phyloP scores from a whole-genome alignment of 2,329 filamentous ascomycete genomes.

The Chaetomium globosum region DNA sequence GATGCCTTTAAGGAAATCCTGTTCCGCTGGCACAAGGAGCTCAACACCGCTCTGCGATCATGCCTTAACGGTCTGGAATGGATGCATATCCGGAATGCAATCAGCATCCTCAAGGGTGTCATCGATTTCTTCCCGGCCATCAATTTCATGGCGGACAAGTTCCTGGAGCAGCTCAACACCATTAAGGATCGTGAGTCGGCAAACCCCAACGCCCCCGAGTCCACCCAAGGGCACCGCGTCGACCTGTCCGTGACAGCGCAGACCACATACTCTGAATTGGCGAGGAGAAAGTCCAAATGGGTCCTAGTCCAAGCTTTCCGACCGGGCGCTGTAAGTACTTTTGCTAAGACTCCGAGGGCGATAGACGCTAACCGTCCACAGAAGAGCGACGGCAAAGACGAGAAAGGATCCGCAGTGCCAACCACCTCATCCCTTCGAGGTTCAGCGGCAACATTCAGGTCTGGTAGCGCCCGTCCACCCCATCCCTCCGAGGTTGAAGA shows the following conservation, averaged over 20 bases:
- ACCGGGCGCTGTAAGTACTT: slow-evolving; percentile 60
- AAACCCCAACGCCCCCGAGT: slow-evolving; percentile 47
- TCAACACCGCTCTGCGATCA: slow-evolving; percentile 76
- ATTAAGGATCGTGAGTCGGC: slow-evolving; percentile 64
- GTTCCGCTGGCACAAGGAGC: slow-evolving; percentile 85
- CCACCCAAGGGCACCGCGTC: slow-evolving; percentile 63
- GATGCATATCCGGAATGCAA: slow-evolving; percentile 97
- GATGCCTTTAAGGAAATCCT: slow-evolving; percentile 83
- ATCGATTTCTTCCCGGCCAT: slow-evolving; percentile 83
- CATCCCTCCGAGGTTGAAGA: slow-evolving; percentile 63
- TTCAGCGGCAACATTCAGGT: slow-evolving; percentile 67
- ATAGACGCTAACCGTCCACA: slow-evolving; percentile 45
- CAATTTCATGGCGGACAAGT: slow-evolving; percentile 79
- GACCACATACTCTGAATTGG: slow-evolving; percentile 70
- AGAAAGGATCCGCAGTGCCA: slow-evolving; percentile 40
- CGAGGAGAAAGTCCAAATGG: slow-evolving; percentile 68
- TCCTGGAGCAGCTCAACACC: slow-evolving; percentile 65
- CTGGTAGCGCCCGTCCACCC: slow-evolving; percentile 39
- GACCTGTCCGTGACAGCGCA: slow-evolving; percentile 75
- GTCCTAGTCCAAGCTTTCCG: slow-evolving; percentile 74
- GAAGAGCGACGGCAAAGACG: slow-evolving; percentile 46
- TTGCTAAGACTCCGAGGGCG: not conserved
- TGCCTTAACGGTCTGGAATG: slow-evolving; percentile 85
- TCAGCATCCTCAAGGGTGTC: slow-evolving; percentile 81
- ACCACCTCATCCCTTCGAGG: slow-evolving; percentile 54